Percentiles rank a stretch among this genome's conserved stretches.
Conservation (phyloP, 495 filamentous ascomycete genomes). For the Lasiosphaeriaceae sp. region DNA sequence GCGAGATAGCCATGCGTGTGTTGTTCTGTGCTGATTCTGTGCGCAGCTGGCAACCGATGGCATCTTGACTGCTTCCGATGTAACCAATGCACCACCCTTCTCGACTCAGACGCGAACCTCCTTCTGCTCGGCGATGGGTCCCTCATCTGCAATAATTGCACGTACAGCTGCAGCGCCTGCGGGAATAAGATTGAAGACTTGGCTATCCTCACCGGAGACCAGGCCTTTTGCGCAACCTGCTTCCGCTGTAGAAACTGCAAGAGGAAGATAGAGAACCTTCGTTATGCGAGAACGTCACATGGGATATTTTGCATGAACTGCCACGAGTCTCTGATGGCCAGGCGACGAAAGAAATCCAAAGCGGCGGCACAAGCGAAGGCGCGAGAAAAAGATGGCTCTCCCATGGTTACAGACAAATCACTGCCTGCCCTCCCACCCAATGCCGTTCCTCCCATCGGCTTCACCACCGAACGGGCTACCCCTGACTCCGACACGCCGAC, state of each 20-base stretch:
- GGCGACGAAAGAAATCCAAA: conserved; percentile 84
- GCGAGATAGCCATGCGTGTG: background rate
- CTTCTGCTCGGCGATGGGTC: conserved; percentile 96
- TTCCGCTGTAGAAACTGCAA: conserved; percentile 99
- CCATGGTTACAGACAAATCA: conserved; percentile 84
- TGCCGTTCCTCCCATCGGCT: conserved; percentile 56
- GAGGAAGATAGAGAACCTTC: conserved; percentile 94
- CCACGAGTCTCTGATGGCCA: conserved; percentile 97
- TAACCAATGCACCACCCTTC: conserved; percentile 89
- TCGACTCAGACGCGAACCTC: conserved; percentile 98
- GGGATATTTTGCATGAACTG: conserved; percentile 99
- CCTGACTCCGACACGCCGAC: conserved; percentile 72
- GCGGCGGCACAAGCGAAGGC: conserved; percentile 57
- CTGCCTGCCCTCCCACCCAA: conserved; percentile 85
- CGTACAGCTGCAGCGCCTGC: conserved; percentile 97
- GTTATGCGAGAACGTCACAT: conserved; percentile 96
- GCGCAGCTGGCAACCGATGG: conserved; percentile 91
- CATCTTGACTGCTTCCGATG: conserved; percentile 99
- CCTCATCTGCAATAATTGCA: conserved; percentile 98
- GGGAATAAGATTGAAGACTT: conserved; percentile 97
- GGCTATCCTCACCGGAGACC: conserved; percentile 95
- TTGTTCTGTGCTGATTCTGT: conserved; percentile 5
- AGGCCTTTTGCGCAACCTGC: conserved; percentile 97
- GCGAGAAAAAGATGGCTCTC: conserved; percentile 54
- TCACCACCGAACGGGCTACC: conserved; percentile 64